These are phyloP conservation scores for Hericium erinaceus DNA, from an alignment of 768 basidiomycete species.

Conservation along the genomic window DNA sequence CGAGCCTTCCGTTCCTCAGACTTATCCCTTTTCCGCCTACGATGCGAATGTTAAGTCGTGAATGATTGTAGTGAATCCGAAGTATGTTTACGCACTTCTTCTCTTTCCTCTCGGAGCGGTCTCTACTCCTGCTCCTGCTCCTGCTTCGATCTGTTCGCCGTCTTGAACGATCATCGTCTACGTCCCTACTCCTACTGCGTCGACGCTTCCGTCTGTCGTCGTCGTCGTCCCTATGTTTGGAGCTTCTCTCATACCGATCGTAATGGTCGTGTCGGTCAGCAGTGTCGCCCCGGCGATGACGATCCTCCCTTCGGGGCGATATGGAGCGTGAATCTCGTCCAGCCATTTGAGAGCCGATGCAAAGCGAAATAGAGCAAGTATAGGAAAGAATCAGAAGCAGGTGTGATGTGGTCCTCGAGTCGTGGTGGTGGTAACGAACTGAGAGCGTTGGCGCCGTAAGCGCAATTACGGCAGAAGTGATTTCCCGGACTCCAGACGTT, in stretches of 20 bases:
- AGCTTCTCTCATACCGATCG: not conserved
- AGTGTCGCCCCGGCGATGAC: not conserved
- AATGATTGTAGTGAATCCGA: not conserved
- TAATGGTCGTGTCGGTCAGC: too few relatives aligned
- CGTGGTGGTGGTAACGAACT: too few relatives aligned
- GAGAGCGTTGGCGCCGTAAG: too few relatives aligned
- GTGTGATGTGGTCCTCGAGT: too few relatives aligned
- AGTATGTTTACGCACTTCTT: conserved; percentile 31
- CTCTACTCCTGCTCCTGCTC: conserved; percentile 24
- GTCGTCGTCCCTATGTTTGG: not conserved
- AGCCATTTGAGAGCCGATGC: not conserved
- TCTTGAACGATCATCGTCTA: conserved; percentile 16
- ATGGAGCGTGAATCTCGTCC: conserved; percentile 3
- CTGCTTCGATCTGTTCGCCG: conserved; percentile 19
- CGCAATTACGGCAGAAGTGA: too few relatives aligned
- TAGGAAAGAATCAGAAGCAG: too few relatives aligned
- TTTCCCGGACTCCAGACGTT: too few relatives aligned
- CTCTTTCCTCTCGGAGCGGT: not conserved
- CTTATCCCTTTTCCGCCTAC: conserved; percentile 75
- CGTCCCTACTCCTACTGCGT: conserved; percentile 9
- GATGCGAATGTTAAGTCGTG: not conserved
- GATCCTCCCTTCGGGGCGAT: conserved; percentile 5
- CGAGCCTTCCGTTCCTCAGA: conserved; percentile 80
- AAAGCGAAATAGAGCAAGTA: not conserved
- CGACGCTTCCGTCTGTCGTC: conserved; percentile 1